These are phyloP conservation scores for Colletotrichum godetiae DNA, from an alignment of 2,329 filamentous ascomycete genomes.

Conservation along the genomic window DNA sequence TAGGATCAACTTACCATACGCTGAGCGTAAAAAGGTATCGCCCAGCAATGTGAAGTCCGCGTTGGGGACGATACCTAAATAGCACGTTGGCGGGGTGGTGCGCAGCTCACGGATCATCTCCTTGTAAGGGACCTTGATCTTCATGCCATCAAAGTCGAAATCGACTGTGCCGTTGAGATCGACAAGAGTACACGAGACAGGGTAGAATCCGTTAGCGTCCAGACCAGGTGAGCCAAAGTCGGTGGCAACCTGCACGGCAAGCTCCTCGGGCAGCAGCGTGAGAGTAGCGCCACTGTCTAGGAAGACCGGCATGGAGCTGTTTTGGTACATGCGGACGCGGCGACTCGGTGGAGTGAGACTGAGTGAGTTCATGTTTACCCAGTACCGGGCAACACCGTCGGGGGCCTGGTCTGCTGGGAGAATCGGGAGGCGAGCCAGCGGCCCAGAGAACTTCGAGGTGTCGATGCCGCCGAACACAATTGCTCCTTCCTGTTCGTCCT, in stretches of 20 bases:
- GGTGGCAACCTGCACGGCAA: constrained; percentile 61
- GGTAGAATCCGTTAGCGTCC: constrained; percentile 57
- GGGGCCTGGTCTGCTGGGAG: constrained; percentile 65
- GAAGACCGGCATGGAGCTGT: constrained; percentile 65
- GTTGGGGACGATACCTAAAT: constrained; percentile 61
- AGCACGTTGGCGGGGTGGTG: constrained; percentile 50
- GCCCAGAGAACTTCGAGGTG: constrained; percentile 71
- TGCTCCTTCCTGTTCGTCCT: constrained; percentile 68
- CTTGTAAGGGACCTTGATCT: constrained; percentile 59
- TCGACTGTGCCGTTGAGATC: constrained; percentile 55
- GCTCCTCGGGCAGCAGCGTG: constrained; percentile 70
- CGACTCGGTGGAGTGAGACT: constrained; percentile 53
- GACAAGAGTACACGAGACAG: constrained; percentile 57
- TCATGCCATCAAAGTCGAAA: constrained; percentile 61
- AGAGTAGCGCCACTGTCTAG: constrained; percentile 79
- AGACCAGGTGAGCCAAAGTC: constrained; percentile 57
- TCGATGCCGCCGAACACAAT: constrained; percentile 78
- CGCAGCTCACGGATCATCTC: constrained; percentile 58
- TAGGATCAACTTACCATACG: constrained; percentile 55
- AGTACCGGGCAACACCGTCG: constrained; percentile 64
- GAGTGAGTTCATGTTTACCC: constrained; percentile 60
- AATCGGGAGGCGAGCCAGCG: constrained; percentile 71
- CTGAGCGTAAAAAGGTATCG: constrained; percentile 67
- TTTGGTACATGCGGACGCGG: constrained; percentile 39
- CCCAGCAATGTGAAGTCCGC: constrained; percentile 64